Conservation (phyloP, 371 early-diverging fungal species). For the Mucor irregularis region DNA sequence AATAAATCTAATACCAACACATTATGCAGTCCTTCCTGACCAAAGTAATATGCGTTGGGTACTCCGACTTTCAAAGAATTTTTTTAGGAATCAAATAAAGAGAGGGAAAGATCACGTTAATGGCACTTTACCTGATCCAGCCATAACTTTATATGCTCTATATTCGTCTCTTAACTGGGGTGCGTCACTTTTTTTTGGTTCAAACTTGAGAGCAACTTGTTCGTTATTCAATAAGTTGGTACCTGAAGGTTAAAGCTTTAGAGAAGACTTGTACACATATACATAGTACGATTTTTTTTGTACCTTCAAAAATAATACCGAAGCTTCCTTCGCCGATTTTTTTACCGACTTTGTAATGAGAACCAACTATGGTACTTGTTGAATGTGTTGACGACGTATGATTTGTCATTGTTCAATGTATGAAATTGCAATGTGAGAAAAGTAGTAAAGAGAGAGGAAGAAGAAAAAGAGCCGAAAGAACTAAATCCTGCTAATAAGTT, state of each 20-base stretch:
- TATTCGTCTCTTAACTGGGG: conserved; percentile 95
- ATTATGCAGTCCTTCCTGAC: conserved; percentile 88
- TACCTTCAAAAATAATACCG: conserved; percentile 95
- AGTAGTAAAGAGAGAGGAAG: no score
- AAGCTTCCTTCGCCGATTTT: conserved; percentile 95
- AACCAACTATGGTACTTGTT: conserved; percentile 68
- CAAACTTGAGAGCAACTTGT: conserved; percentile 91
- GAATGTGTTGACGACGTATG: conserved; percentile 1
- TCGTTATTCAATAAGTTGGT: conserved; percentile 75
- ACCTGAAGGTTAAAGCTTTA: conserved; percentile 29
- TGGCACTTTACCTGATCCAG: conserved; percentile 71
- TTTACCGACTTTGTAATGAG: conserved; percentile 87
- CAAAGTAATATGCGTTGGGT: conserved; percentile 88
- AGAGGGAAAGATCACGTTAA: no score
- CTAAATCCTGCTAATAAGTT: no score
- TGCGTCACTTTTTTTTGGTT: conserved; percentile 87
- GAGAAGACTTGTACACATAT: no score
- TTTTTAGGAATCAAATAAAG: no score
- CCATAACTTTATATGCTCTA: conserved; percentile 82
- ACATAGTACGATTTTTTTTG: conserved; percentile 1
- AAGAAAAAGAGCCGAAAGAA: no score
- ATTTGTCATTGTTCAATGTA: conserved; percentile 9
- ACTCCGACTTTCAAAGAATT: no score
- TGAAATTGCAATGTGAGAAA: no score
- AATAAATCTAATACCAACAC: conserved; percentile 93